Evolutionary conservation across 805 yeast species (phyloP).

Genomic region (Hanseniaspora singularis): DNA sequence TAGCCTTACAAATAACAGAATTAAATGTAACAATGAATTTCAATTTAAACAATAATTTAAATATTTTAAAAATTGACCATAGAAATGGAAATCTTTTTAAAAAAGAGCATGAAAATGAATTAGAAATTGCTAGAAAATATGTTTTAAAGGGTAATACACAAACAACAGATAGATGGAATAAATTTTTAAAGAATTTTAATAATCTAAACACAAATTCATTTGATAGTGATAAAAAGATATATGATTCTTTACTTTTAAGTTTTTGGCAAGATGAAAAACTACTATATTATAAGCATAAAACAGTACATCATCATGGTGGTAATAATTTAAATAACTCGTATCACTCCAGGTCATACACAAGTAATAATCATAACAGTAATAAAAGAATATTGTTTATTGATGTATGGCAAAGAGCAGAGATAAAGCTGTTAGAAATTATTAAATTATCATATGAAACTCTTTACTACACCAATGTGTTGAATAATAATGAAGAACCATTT

Average conservation of each 20-base stretch:
- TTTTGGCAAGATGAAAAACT: constrained; percentile 28
- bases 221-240: constrained; percentile 13
- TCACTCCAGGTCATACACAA: constrained; percentile 21
- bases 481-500: constrained; percentile 11
- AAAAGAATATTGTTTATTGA: constrained; percentile 43
- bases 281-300: constrained; percentile 21
- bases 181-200: not conserved
- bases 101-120: constrained; percentile 2
- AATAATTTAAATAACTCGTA: constrained; percentile 19
- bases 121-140: constrained; percentile 19
- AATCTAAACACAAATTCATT: no score
- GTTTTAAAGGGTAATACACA: constrained; percentile 27
- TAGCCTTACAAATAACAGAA: constrained; percentile 79
- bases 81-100: constrained; percentile 1
- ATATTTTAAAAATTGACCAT: constrained; percentile 6
- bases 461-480: constrained; percentile 31
- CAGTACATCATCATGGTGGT: constrained; percentile 4
- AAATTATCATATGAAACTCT: constrained; percentile 74
- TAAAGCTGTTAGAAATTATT: constrained; percentile 67
- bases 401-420: constrained; percentile 52
- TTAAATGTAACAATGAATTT: constrained; percentile 70
- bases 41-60: constrained; percentile 63
- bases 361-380: constrained; percentile 3
- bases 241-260: constrained; percentile 24
- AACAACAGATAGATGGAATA: constrained; percentile 17